Evolutionary conservation across 257 asterid species (phyloP), one percentile per base, ranked within the genome.

Genomic region (Solanum chiquidenum): DNA sequence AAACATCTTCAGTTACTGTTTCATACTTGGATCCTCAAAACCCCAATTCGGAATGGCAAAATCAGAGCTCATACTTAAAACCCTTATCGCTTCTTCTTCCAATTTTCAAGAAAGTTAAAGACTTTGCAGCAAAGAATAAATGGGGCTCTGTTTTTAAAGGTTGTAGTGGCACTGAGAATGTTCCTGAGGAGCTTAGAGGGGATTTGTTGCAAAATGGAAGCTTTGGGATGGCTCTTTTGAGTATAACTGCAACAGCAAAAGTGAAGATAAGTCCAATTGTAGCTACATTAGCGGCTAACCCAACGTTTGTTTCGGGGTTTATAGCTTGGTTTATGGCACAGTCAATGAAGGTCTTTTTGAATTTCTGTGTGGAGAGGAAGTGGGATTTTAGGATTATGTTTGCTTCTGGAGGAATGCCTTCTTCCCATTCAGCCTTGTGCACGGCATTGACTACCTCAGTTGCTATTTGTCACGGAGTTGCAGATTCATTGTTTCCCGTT

Each of bases 321-420:
- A 93, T 93, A 66, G 99, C 98, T 6, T 94, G 93, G 98, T 89
- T 92, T 5, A 74, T 87, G 37, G 98, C 98, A 6, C 99, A 96
- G 64, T 94, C 96, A 2, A 87, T 88, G 90, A 96, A 96, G 88
- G 95, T 96, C 49, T 91, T 96, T 89, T 91, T 95, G 93, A 95
- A 95, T 68, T 95, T 94, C 23, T 94, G 91, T 85, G 94, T 96
- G 90, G 98, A 96, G 92, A 94, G 94, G 89, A 94, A 88, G 88
- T 96, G 99, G 98, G 98, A 96, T 88, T 88, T 95, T 18, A 94
- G 90, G 90, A 83, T 95, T 6, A 91, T 96, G 94, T 94, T 92
- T 87, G 94, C 98, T 18, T 96, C 95, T 5, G 99, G 99, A 25
- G 99, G 95, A 55, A 93, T 93, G 98, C 98, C 99, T 68, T 96